Base-by-base conservation (phyloP, 768 basidiomycete genomes). In the Agaricus subrufescens region DNA sequence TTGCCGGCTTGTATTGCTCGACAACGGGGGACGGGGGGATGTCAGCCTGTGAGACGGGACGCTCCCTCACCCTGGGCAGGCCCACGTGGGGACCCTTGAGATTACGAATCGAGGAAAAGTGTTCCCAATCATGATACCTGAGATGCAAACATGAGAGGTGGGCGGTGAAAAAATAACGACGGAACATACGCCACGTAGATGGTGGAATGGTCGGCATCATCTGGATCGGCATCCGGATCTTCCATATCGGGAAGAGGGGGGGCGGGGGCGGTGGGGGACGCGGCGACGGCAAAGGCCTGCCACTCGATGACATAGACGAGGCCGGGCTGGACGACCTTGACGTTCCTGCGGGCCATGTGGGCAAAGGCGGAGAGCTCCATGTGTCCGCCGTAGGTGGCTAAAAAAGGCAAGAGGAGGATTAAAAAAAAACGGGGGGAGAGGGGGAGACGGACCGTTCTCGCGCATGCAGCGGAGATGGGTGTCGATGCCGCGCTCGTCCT, bases 111-210 rank as follows among this genome's bases (percentile, higher is more conserved):
- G 88, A 91, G 11, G 90, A 93, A 65, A 94, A 96, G 67, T 96
- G 94, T 65, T 96, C 93, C 90, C 91, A 94, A 68, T 94, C 91
- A 65, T 94, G 88, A 67, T 93, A 95, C 30, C 90, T 91, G 63
- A 11, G 27, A 4, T 29, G 34, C 8, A 52, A 56, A 25, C 48
- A 30, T 45, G 26, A 46, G 26, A 42, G 27, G 56, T 39, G 52
- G 23, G 19, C 40, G 25, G 49, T 31, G 10, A 3, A 14, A 26
- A 52, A 37, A 55, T 38, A 15, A 37, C 51, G 19, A 38, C 9
- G 30, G 25, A 48, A 87, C 90, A 68, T 71, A 92, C 88, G 92
- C 92, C 57, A 94, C 89, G 72, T 93, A 94, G 15, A 94, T 76
- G 2, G 88, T 80, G 44, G 75, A 39, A 25, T 58, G 39, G 31